phyloP scores from a whole-genome alignment of 441 rosid genomes.

The Brassica hybrid region DNA sequence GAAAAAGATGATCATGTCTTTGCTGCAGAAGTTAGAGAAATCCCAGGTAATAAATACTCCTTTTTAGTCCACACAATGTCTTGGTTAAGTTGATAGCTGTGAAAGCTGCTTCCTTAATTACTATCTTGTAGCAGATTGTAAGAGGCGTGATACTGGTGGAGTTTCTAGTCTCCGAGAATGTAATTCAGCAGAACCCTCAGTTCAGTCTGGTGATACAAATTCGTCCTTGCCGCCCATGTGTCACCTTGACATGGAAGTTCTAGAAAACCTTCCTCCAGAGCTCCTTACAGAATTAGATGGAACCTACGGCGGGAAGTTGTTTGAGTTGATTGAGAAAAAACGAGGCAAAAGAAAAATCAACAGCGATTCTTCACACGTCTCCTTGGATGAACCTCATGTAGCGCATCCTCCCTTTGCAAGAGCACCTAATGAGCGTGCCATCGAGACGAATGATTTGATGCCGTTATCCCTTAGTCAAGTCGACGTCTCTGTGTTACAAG shows the following conservation, averaged over 20 bases:
- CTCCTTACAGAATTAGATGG: constrained; percentile 84
- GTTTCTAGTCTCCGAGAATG: no score
- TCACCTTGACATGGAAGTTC: constrained; percentile 81
- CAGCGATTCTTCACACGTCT: constrained; percentile 35
- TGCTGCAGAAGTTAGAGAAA: constrained; percentile 41
- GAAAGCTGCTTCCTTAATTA: neutral
- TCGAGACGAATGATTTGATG: constrained; percentile 58
- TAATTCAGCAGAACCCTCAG: constrained; percentile 44
- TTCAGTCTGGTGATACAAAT: constrained; percentile 43
- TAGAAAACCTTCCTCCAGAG: constrained; percentile 87
- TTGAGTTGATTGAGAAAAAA: constrained; percentile 57
- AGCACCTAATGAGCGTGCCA: constrained; percentile 41
- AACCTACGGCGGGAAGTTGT: constrained; percentile 79
- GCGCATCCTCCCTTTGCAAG: no score
- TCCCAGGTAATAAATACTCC: constrained; percentile 52
- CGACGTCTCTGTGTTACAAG: constrained; percentile 75
- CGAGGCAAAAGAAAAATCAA: constrained; percentile 49
- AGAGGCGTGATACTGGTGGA: constrained; percentile 39
- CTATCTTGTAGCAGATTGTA: constrained; percentile 50
- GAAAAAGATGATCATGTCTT: constrained; percentile 40
- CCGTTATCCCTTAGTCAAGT: constrained; percentile 87
- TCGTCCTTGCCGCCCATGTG: constrained; percentile 66
- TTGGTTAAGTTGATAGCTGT: neutral
- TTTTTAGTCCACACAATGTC: neutral
- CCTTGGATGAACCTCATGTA: constrained; percentile 41